Conservation (phyloP, 495 filamentous ascomycete species). For the Terfezia claveryi region DNA sequence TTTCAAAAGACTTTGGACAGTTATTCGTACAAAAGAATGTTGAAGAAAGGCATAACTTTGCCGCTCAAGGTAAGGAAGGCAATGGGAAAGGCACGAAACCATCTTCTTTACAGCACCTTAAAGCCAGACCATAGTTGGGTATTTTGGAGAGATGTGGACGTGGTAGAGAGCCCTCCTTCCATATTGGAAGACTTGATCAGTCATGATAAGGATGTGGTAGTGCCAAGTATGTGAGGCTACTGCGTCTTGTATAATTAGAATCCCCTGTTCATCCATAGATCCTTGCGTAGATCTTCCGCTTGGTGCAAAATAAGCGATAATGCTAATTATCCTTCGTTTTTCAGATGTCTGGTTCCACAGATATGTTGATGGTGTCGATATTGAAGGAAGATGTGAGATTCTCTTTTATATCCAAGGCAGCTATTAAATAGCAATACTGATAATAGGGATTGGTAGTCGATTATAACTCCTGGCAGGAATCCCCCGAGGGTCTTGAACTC, state of each 20-base stretch:
- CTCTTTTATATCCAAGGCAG: not conserved
- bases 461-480: slow-evolving; percentile 98
- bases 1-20: slow-evolving; percentile 74
- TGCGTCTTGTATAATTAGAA: not conserved
- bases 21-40: slow-evolving; percentile 43
- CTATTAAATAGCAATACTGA: too few species aligned
- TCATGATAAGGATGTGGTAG: slow-evolving; percentile 78
- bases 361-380: slow-evolving; percentile 58
- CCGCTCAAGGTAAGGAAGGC: slow-evolving; percentile 71
- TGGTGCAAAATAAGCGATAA: not conserved
- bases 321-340: not conserved
- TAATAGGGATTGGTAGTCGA: slow-evolving; percentile 38
- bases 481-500: slow-evolving; percentile 54
- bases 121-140: slow-evolving; percentile 95
- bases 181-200: slow-evolving; percentile 92
- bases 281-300: not conserved
- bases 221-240: slow-evolving; percentile 52
- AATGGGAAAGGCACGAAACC: slow-evolving; percentile 79
- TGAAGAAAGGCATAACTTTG: slow-evolving; percentile 62
- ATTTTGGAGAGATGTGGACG: slow-evolving; percentile 96
- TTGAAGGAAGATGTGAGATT: slow-evolving; percentile 77
- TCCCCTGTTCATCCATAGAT: not conserved
- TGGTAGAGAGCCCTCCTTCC: slow-evolving; percentile 62
- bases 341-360: slow-evolving; percentile 96
- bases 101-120: slow-evolving; percentile 61